These are phyloP conservation scores for Talaromyces wortmannii DNA, from an alignment of 495 filamentous ascomycete species.

Conservation along the genomic window DNA sequence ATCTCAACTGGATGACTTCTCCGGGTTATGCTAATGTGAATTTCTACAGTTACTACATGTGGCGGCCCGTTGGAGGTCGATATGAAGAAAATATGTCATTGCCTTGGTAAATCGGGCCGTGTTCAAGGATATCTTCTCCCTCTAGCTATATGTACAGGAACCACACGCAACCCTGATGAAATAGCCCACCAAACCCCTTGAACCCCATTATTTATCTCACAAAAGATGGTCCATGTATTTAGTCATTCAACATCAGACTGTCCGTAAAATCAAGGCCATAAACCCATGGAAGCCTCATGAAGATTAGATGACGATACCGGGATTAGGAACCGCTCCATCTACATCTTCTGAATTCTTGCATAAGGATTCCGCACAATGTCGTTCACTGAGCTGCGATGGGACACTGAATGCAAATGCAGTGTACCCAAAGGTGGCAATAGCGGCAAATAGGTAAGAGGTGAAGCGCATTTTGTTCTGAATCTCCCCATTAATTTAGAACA, in stretches of 20 bases:
- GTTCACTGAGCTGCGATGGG: background rate
- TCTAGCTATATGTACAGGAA: background rate
- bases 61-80: slow-evolving; percentile 13
- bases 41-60: slow-evolving; percentile 12
- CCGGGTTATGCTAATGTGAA: background rate
- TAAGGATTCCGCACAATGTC: background rate
- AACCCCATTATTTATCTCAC: background rate
- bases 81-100: slow-evolving; percentile 9
- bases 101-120: background rate
- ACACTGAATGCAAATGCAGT: background rate
- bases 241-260: background rate
- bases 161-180: background rate
- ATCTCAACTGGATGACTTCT: background rate
- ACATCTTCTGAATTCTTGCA: background rate
- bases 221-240: background rate
- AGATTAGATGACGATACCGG: background rate
- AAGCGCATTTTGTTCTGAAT: background rate
- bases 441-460: background rate
- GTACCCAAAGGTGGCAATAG: background rate
- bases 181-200: background rate
- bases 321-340: background rate
- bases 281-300: background rate
- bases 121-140: background rate
- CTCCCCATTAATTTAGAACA: background rate
- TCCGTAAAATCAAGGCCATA: background rate